phyloP scores from a whole-genome alignment of 345 rosid species.

The Aquilaria sinensis region DNA sequence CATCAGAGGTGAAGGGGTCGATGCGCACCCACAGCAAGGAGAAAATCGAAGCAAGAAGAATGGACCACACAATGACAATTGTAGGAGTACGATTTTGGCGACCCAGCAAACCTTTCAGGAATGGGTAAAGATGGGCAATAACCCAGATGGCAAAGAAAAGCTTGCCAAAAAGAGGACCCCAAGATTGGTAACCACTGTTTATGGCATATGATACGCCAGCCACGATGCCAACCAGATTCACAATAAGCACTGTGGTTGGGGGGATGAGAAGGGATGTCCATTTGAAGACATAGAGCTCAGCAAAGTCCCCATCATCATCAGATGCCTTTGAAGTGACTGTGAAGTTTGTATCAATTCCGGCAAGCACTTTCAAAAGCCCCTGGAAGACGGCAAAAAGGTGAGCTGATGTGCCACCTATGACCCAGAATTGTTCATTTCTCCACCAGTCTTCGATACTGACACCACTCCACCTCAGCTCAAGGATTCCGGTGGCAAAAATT shows the following conservation, averaged over 20 bases:
- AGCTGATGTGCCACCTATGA: slow-evolving; percentile 97
- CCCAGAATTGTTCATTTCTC: slow-evolving; percentile 99
- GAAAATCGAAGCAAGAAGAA: slow-evolving; percentile 96
- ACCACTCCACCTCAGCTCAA: slow-evolving; percentile 97
- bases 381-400: slow-evolving; percentile 99
- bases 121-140: slow-evolving; percentile 93
- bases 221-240: slow-evolving; percentile 93
- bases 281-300: slow-evolving; percentile 93
- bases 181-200: slow-evolving; percentile 97
- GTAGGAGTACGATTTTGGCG: slow-evolving; percentile 97
- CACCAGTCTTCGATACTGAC: slow-evolving; percentile 97
- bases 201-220: slow-evolving; percentile 96
- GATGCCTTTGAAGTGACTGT: slow-evolving; percentile 97
- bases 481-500: slow-evolving; percentile 78
- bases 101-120: slow-evolving; percentile 95
- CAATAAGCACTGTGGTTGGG: slow-evolving; percentile 84
- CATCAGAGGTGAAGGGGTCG: slow-evolving; percentile 63
- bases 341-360: slow-evolving; percentile 96
- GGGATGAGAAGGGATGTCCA: slow-evolving; percentile 99
- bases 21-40: slow-evolving; percentile 98
- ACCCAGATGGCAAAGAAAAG: slow-evolving; percentile 98
- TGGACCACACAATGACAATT: slow-evolving; percentile 96
- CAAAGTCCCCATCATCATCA: slow-evolving; percentile 90
- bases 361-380: slow-evolving; percentile 93
- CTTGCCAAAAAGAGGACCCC: slow-evolving; percentile 98